Evolutionary conservation across 441 rosid species (phyloP).

Genomic region (Corymbia citriodora): DNA sequence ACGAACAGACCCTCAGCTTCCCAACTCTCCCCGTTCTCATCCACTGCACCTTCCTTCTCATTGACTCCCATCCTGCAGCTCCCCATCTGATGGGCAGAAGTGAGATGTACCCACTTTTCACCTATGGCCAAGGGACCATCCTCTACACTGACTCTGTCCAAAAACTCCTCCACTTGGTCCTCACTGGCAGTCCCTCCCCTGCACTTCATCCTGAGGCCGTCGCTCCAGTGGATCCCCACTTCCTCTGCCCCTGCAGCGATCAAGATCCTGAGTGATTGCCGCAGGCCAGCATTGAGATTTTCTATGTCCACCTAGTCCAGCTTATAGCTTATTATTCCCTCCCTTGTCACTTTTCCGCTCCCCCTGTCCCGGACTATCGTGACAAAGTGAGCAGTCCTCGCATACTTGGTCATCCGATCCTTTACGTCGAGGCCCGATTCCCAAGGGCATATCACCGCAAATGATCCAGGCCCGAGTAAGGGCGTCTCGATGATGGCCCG

Average conservation of each 20-base stretch:
- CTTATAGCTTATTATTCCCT: constrained; percentile 48
- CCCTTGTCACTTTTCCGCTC: constrained; percentile 47
- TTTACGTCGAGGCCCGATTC: constrained; percentile 64
- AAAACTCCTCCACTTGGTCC: constrained; percentile 49
- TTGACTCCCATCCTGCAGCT: constrained; percentile 77
- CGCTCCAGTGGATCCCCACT: constrained; percentile 86
- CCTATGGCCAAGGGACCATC: constrained; percentile 33
- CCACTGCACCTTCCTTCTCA: constrained; percentile 68
- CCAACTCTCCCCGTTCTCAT: constrained; percentile 87
- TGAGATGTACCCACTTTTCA: constrained; percentile 44
- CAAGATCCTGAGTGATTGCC: constrained; percentile 62
- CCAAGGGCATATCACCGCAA: constrained; percentile 56
- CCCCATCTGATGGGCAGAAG: constrained; percentile 96
- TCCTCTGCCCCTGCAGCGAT: constrained; percentile 91
- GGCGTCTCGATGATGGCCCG: constrained; percentile 85
- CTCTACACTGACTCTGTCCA: constrained; percentile 35
- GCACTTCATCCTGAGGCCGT: constrained; percentile 65
- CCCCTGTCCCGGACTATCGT: constrained; percentile 58
- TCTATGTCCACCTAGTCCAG: constrained; percentile 40
- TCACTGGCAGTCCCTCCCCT: constrained; percentile 30
- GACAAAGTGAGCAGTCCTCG: constrained; percentile 68
- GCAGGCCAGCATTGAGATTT: constrained; percentile 52
- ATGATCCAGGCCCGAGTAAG: constrained; percentile 51
- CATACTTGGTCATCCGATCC: constrained; percentile 49
- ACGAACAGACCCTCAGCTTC: constrained; percentile 84